phyloP scores from a whole-genome alignment of 441 rosid species.

The Populus tomentosa region DNA sequence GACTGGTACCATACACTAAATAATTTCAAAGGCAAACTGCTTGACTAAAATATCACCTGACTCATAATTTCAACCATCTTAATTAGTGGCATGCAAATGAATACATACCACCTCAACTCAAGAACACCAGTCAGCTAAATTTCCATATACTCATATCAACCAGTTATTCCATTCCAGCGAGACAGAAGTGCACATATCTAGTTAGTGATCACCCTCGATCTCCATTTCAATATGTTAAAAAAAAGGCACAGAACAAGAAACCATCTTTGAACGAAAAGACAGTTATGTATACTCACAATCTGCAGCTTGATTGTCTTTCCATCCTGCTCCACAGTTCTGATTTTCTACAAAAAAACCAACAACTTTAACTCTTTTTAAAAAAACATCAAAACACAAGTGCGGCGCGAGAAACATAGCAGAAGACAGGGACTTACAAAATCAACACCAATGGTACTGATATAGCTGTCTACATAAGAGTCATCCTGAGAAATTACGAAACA shows the following conservation, averaged over 20 bases:
- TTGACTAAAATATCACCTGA: not conserved
- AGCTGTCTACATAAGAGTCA: conserved; percentile 84
- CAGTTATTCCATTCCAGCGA: not conserved
- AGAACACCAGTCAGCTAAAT: not conserved
- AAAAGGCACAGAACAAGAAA: not conserved
- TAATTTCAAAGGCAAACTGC: not conserved
- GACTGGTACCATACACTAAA: not conserved
- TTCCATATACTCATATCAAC: not conserved
- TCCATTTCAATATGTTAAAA: not conserved
- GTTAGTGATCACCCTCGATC: not conserved
- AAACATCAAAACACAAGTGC: not conserved
- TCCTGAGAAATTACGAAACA: conserved; percentile 37
- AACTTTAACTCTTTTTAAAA: not conserved
- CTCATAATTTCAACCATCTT: not conserved
- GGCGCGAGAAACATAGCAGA: not conserved
- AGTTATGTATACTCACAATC: conserved; percentile 47
- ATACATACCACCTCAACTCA: not conserved
- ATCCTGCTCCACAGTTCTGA: conserved; percentile 77
- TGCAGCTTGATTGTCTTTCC: conserved; percentile 87
- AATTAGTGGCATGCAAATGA: not conserved
- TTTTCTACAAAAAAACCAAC: conserved; percentile 44
- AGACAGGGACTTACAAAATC: conserved; percentile 54
- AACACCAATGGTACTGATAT: conserved; percentile 87
- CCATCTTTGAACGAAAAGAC: not conserved
- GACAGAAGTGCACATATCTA: not conserved